Evolutionary conservation across 441 rosid genomes (phyloP).

Genomic region (Brassica balearica): DNA sequence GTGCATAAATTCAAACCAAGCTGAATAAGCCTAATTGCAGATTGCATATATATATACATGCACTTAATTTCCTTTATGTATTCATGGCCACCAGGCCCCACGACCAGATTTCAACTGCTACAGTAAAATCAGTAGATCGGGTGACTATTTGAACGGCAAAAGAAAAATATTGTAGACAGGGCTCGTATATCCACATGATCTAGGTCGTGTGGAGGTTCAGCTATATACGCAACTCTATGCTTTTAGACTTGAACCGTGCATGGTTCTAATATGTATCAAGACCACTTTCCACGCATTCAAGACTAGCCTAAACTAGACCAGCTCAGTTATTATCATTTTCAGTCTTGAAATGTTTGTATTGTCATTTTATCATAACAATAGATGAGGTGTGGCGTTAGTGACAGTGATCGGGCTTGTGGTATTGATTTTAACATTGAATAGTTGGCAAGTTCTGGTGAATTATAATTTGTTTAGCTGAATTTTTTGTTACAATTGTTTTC

Average conservation of each 20-base stretch:
- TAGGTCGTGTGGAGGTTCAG: conserved; percentile 21
- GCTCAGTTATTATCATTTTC: conserved; percentile 11
- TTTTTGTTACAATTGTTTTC: background rate
- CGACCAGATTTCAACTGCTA: background rate
- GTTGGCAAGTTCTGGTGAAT: background rate
- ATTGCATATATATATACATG: background rate
- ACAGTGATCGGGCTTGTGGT: background rate
- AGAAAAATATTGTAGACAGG: background rate
- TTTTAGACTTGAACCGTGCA: conserved; percentile 35
- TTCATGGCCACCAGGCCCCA: conserved; percentile 1
- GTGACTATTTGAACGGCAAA: background rate
- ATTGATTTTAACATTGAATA: background rate
- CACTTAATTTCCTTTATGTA: background rate
- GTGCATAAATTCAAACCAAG: conserved; percentile 6
- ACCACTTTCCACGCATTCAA: conserved; percentile 33
- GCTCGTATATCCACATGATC: conserved; percentile 26
- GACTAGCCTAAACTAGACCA: conserved; percentile 22
- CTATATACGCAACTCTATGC: conserved; percentile 26
- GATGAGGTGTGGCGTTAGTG: conserved; percentile 23
- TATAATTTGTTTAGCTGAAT: background rate
- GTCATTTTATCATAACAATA: conserved; percentile 6
- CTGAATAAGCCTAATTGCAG: background rate
- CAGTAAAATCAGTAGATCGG: conserved; percentile 21
- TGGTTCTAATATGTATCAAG: conserved; percentile 22
- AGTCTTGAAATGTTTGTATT: background rate